phyloP scores from a whole-genome alignment of 257 asterid genomes.

The Plectranthus barbatus region DNA sequence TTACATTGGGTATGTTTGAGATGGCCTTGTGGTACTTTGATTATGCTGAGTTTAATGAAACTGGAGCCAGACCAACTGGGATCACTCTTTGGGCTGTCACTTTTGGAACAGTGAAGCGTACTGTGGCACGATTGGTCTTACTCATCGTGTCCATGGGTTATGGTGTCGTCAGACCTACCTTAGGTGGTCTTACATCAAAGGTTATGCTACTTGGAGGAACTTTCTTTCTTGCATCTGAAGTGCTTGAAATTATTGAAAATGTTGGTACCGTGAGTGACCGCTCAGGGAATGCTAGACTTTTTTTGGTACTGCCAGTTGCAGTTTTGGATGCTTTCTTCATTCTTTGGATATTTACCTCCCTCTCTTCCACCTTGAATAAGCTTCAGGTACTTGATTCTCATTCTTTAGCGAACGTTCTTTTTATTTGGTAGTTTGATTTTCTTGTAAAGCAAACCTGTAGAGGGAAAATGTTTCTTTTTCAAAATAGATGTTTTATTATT shows the following conservation, averaged over 20 bases:
- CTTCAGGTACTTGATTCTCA: constrained; percentile 73
- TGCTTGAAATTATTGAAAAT: constrained; percentile 80
- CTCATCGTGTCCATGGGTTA: constrained; percentile 94
- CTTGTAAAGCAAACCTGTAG: neutral
- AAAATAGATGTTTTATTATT: neutral
- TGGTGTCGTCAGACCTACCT: constrained; percentile 93
- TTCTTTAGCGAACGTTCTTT: neutral
- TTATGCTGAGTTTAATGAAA: constrained; percentile 79
- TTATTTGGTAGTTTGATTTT: neutral
- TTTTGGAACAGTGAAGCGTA: constrained; percentile 81
- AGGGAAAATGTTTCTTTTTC: neutral
- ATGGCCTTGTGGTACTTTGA: constrained; percentile 96
- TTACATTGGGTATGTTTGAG: constrained; percentile 89
- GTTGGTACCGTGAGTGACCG: constrained; percentile 89
- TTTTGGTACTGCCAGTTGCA: constrained; percentile 91
- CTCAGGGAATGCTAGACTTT: constrained; percentile 85
- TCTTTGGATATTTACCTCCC: constrained; percentile 88
- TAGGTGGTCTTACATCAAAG: constrained; percentile 93
- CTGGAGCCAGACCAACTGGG: constrained; percentile 81
- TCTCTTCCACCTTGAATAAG: constrained; percentile 77
- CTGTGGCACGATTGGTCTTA: constrained; percentile 69
- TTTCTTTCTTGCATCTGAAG: constrained; percentile 77
- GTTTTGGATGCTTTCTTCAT: constrained; percentile 91
- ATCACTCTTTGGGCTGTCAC: constrained; percentile 94
- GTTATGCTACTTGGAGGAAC: constrained; percentile 89